Evolutionary conservation across 345 rosid species (phyloP), one percentile per base, ranked within the genome.

Genomic region (Corymbia maculata): DNA sequence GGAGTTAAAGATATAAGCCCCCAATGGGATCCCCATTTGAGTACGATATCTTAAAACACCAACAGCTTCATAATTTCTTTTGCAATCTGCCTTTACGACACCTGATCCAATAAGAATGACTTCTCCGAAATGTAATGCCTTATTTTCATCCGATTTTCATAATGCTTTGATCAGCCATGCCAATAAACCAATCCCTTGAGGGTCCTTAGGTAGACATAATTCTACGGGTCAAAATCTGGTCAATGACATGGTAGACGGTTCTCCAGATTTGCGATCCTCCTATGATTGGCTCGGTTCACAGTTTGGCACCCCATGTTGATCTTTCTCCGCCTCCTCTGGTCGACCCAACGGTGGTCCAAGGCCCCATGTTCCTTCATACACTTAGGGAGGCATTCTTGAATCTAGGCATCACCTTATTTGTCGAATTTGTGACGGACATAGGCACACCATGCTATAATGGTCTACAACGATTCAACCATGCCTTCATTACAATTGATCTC

Each of bases 211-310:
- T 61, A 13, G 16, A 61, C 0, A 1, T 61, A 61, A 28, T 28
- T 61, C 32, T 61, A 61, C 28, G 32, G 30, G 70, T 32, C 14
- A 7, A 28, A 61, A 61, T 28, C 7, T 12, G 16, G 70, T 61
- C 2, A 61, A 10, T 26, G 30, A 61, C 68, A 61, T 26, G 7
- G 32, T 61, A 21, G 61, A 55, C 8, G 61, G 26, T 9, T 55
- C 26, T 4, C n/a, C 57, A 52, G 1, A 32, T 28, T 61, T 28
- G 32, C 32, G 12, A 61, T 28, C 70, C 32, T 28, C 70, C 32
- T 28, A 61, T 0, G 32, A 61, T 61, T 16, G 0, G 4, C 13
- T 61, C 6, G n/a, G 32, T 13, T 61, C 8, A 0, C 7, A 26
- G 32, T 26, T 61, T 3, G 32, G 32, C 70, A 32, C 8, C 70